These are phyloP conservation scores for Coniochaeta ligniaria DNA, from an alignment of 2,329 filamentous ascomycete species.

Conservation along the genomic window DNA sequence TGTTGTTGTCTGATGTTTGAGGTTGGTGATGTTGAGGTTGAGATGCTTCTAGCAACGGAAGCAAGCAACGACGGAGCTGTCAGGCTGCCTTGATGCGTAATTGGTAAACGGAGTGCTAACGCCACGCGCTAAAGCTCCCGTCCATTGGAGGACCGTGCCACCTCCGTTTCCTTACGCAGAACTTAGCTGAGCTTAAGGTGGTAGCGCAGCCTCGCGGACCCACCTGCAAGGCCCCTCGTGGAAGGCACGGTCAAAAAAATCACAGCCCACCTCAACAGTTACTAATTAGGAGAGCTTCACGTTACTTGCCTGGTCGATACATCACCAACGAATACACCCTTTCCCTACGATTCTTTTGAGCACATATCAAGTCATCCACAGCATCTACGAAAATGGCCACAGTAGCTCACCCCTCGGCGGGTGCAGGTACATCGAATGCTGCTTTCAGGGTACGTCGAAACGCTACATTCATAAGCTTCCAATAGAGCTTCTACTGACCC, in stretches of 20 bases:
- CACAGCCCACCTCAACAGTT: not conserved
- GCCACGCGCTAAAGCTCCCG: not conserved
- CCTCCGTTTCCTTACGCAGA: not conserved
- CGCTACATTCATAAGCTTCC: not conserved
- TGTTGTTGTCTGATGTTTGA: not conserved
- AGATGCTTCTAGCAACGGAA: not conserved
- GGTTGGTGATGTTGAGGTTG: not conserved
- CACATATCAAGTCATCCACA: not conserved
- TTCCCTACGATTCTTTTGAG: not conserved
- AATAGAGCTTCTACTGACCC: not conserved
- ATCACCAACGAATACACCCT: not conserved
- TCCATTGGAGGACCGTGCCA: not conserved
- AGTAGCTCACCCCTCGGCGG: constrained; percentile 1
- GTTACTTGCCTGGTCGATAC: not conserved
- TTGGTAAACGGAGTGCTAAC: not conserved
- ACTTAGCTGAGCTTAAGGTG: not conserved
- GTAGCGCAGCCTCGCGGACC: not conserved
- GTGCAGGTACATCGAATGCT: not conserved
- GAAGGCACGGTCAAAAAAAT: not conserved
- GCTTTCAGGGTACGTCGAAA: not conserved
- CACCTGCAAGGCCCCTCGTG: not conserved
- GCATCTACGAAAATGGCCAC: not conserved
- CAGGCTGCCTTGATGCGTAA: constrained; percentile 1
- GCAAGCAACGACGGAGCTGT: not conserved
- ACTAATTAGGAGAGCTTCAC: not conserved